These are phyloP conservation scores for Xylaria arbuscula DNA, from an alignment of 2,329 filamentous ascomycete species.

Conservation along the genomic window DNA sequence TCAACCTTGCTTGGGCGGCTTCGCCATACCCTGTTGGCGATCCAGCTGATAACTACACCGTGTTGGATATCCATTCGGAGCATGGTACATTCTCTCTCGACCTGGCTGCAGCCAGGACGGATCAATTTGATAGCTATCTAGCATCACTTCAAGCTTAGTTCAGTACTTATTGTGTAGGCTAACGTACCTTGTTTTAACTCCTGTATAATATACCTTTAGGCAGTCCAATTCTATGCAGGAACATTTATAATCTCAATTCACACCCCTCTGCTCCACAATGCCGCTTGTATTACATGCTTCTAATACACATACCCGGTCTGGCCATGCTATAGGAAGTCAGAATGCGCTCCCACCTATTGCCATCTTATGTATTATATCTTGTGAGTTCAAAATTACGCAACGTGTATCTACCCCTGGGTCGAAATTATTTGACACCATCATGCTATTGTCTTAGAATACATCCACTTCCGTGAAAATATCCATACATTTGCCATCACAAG, in stretches of 20 bases:
- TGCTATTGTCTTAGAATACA: too few relatives aligned
- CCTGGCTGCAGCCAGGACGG: constrained; percentile 36
- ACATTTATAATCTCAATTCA: not conserved
- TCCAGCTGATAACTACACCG: constrained; percentile 40
- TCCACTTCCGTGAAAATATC: too few relatives aligned
- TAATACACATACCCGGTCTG: too few relatives aligned
- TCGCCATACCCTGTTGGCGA: constrained; percentile 39
- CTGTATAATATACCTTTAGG: constrained; percentile 3
- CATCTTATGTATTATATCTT: too few relatives aligned
- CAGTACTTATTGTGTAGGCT: not conserved
- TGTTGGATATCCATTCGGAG: constrained; percentile 38
- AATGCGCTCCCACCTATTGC: too few relatives aligned
- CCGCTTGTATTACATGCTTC: too few relatives aligned
- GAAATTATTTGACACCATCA: too few relatives aligned
- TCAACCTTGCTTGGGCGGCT: constrained; percentile 41
- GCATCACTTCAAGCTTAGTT: constrained; percentile 21
- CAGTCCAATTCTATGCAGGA: not conserved
- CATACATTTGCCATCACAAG: too few relatives aligned
- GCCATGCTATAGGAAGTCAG: too few relatives aligned
- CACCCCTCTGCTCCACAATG: too few relatives aligned
- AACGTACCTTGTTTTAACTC: not conserved
- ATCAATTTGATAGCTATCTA: constrained; percentile 39
- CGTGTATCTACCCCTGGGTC: too few relatives aligned
- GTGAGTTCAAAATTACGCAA: too few relatives aligned
- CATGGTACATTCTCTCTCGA: constrained; percentile 40